These are phyloP conservation scores for Saxispiralis lemnorum DNA, from an alignment of 495 filamentous ascomycete species.

Conservation along the genomic window DNA sequence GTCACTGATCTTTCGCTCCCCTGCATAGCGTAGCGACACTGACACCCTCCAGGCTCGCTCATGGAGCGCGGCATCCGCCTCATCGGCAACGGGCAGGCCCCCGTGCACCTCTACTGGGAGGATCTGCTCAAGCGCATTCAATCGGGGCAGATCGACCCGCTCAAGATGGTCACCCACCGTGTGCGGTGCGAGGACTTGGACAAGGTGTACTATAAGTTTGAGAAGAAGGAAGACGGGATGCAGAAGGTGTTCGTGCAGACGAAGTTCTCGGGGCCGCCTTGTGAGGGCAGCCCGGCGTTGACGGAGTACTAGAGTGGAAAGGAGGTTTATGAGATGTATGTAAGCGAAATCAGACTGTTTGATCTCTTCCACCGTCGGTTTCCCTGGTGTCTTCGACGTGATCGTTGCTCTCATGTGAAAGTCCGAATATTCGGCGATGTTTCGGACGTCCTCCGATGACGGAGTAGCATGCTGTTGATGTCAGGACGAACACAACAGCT, in stretches of 20 bases:
- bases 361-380: too few relatives aligned
- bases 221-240: constrained; percentile 26
- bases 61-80: constrained; percentile 77
- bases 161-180: constrained; percentile 65
- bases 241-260: constrained; percentile 30
- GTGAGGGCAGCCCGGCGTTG: constrained; percentile 21
- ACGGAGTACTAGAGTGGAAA: constrained; percentile 22
- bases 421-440: too few relatives aligned
- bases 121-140: constrained; percentile 53
- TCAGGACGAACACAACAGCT: too few relatives aligned
- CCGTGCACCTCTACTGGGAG: constrained; percentile 72
- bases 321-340: too few relatives aligned
- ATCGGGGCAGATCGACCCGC: constrained; percentile 52
- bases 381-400: too few relatives aligned
- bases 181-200: constrained; percentile 58
- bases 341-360: too few relatives aligned
- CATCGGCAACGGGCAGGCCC: constrained; percentile 70
- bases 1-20: background rate
- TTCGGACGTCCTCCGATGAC: too few relatives aligned
- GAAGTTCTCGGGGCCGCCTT: constrained; percentile 21
- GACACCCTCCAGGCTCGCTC: constrained; percentile 33
- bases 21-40: background rate
- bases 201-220: constrained; percentile 28
- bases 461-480: too few relatives aligned
- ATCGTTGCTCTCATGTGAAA: too few relatives aligned